These are phyloP conservation scores for Hypoxylon cercidicola DNA, from an alignment of 495 filamentous ascomycete genomes.

Conservation along the genomic window DNA sequence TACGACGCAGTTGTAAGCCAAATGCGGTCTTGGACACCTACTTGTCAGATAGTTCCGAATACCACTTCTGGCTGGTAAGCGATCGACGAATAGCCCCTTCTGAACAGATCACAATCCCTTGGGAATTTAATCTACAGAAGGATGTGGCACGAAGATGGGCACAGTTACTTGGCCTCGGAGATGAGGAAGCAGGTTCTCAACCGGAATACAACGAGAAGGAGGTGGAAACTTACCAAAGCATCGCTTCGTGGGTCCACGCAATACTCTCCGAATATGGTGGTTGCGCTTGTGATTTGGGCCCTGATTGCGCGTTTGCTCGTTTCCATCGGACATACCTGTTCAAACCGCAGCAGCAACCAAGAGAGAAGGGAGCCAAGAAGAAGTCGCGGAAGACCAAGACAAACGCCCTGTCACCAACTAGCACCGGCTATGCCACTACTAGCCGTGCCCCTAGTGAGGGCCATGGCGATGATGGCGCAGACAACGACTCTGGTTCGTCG, in stretches of 20 bases:
- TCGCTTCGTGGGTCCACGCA: conserved; percentile 67
- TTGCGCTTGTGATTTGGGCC: conserved; percentile 78
- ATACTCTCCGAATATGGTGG: conserved; percentile 88
- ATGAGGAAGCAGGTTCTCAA: conserved; percentile 55
- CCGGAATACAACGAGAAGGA: conserved; percentile 59
- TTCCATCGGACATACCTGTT: conserved; percentile 73
- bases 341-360: conserved; percentile 55
- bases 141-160: conserved; percentile 53
- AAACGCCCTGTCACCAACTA: conserved; percentile 71
- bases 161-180: conserved; percentile 61
- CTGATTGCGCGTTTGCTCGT: conserved; percentile 75
- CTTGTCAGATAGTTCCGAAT: conserved; percentile 77
- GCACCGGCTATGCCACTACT: conserved; percentile 74
- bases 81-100: conserved; percentile 71
- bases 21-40: conserved; percentile 85
- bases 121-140: conserved; percentile 65
- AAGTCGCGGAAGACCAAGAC: conserved; percentile 66
- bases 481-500: conserved; percentile 75
- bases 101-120: conserved; percentile 66
- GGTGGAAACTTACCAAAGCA: conserved; percentile 53
- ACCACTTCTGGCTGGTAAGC: conserved; percentile 89
- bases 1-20: conserved; percentile 86
- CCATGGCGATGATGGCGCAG: conserved; percentile 62
- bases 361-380: conserved; percentile 68
- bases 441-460: conserved; percentile 84